Conservation (phyloP, 257 asterid genomes). For the Solanum dulcamara region DNA sequence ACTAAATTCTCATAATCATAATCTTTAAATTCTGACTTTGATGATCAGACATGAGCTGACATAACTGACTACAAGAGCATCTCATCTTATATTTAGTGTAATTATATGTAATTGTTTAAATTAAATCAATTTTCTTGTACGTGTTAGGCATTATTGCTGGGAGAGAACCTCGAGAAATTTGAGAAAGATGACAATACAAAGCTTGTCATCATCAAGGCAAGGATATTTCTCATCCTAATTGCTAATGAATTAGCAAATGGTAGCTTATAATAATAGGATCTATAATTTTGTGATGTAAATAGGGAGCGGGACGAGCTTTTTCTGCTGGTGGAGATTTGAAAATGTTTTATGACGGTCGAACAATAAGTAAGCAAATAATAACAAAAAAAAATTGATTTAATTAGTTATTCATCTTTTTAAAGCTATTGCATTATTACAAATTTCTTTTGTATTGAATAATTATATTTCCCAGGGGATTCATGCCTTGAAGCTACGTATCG, state of each 20-base stretch:
- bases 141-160: slow-evolving; percentile 51
- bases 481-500: slow-evolving; percentile 72
- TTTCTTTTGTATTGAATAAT: not conserved
- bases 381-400: not conserved
- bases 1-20: not conserved
- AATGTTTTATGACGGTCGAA: slow-evolving; percentile 74
- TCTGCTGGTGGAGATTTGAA: slow-evolving; percentile 86
- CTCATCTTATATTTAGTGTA: not conserved
- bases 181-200: slow-evolving; percentile 59
- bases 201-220: slow-evolving; percentile 59
- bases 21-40: not conserved
- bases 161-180: slow-evolving; percentile 71
- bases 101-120: not conserved
- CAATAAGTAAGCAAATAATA: slow-evolving; percentile 10
- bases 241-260: not conserved
- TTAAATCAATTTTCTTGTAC: not conserved
- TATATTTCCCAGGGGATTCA: slow-evolving; percentile 42
- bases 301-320: slow-evolving; percentile 92
- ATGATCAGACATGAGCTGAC: not conserved
- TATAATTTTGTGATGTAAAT: not conserved
- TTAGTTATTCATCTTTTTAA: not conserved
- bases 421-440: not conserved
- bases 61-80: too few species aligned
- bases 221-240: not conserved
- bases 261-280: not conserved